Evolutionary conservation across 495 filamentous ascomycete species (phyloP), one percentile per base, ranked within the genome.

Genomic region (Daldinia vernicosa): DNA sequence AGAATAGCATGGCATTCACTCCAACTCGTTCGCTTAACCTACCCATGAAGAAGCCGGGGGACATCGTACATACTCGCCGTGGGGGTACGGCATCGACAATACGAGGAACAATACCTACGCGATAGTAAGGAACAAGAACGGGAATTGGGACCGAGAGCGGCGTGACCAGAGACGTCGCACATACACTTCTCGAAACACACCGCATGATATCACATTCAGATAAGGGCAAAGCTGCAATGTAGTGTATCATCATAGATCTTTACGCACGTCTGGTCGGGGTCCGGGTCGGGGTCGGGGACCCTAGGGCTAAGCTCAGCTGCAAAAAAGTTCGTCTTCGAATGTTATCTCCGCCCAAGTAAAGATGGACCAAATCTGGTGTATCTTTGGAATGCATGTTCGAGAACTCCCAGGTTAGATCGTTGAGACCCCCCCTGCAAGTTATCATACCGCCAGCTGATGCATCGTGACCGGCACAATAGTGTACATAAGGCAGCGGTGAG

Each of bases 301-400:
- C 53, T 59, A 47, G 55, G 47, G 60, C 55, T 53, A 50, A 65
- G 43, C 24, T 35, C 53, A 47, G 45, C 35, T 69, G 19, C n/a
- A 39, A 47, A 27, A 59, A 47, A 24, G 17, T 19, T 35, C 26
- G 9, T 11, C 45, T 22, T 24, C 6, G 15, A 17, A 43, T n/a
- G 43, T 47, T 35, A 33, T 35, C 30, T 35, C 53, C 30, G 53
- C 50, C 30, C 50, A 59, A 60, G 26, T 67, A 28, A 67, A 67
- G 63, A 72, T 72, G 63, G 37, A 67, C 69, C 69, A 50, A 54
- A 72, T 63, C 63, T 30, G 26, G 35, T 11, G n/a, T 17, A 17
- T 37, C 27, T 64, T 26, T 67, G 69, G 60, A 54, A 55, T 72
- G 26, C 37, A 17, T 47, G 47, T 67, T 60, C 62, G 22, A 57